These are phyloP conservation scores for Cyberlindnera misumaiensis DNA, from an alignment of 805 yeast species.

Conservation along the genomic window DNA sequence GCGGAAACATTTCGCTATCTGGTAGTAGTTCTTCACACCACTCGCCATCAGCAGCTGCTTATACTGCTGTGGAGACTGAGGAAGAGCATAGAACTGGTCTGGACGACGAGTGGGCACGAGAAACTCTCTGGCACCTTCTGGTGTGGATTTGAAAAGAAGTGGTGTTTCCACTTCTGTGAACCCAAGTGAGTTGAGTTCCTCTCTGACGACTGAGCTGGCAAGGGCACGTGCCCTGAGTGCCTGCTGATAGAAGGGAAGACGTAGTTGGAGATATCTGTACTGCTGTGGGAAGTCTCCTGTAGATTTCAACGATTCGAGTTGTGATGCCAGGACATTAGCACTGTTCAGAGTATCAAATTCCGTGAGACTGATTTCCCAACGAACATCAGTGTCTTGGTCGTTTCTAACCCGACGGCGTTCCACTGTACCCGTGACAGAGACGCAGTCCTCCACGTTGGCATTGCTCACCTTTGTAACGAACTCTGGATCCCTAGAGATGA, in stretches of 20 bases:
- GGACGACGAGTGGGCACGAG: constrained; percentile 79
- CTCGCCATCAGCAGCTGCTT: constrained; percentile 93
- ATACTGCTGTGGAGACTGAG: constrained; percentile 97
- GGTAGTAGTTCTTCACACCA: constrained; percentile 81
- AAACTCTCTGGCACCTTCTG: constrained; percentile 97
- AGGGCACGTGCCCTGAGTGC: constrained; percentile 51
- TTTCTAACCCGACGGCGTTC: constrained; percentile 26
- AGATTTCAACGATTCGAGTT: constrained; percentile 54
- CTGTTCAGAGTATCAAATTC: constrained; percentile 51
- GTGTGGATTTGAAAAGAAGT: constrained; percentile 86
- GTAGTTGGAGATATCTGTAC: constrained; percentile 71
- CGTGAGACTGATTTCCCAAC: constrained; percentile 55
- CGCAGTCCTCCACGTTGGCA: constrained; percentile 67
- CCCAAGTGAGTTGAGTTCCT: constrained; percentile 30
- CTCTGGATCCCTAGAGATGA: constrained; percentile 34
- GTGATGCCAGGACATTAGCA: constrained; percentile 60
- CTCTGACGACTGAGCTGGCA: constrained; percentile 43
- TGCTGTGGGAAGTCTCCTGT: constrained; percentile 64
- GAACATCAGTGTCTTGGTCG: constrained; percentile 10
- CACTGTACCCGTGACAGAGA: constrained; percentile 55
- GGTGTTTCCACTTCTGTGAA: constrained; percentile 93
- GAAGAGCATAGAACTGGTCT: constrained; percentile 72
- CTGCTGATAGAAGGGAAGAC: constrained; percentile 51
- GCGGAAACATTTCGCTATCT: constrained; percentile 88
- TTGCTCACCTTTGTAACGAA: constrained; percentile 34